Percentiles rank a stretch among this genome's conserved stretches.
Conservation (phyloP, 768 basidiomycete species). For the Psilocybe azurescens region DNA sequence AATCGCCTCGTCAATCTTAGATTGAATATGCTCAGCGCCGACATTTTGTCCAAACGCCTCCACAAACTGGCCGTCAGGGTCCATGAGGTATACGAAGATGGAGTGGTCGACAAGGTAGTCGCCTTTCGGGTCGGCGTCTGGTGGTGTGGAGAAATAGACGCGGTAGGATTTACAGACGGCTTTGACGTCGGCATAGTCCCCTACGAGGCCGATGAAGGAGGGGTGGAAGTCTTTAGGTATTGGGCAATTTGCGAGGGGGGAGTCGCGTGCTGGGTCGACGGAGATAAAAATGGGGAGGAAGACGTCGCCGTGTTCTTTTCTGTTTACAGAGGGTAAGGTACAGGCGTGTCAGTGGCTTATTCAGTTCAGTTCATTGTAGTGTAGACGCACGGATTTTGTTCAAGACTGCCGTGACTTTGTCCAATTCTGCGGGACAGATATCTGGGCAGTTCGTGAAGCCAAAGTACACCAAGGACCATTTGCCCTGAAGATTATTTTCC, state of each 20-base stretch:
- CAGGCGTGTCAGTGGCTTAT: neutral
- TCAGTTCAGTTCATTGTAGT: neutral
- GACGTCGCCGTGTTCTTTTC: constrained; percentile 66
- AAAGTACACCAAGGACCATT: constrained; percentile 94
- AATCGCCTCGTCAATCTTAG: constrained; percentile 59
- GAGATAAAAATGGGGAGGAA: constrained; percentile 95
- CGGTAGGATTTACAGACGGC: constrained; percentile 93
- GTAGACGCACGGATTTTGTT: constrained; percentile 71
- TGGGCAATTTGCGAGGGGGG: constrained; percentile 58
- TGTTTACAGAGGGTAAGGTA: constrained; percentile 52
- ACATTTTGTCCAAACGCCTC: constrained; percentile 94
- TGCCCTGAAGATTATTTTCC: constrained; percentile 82
- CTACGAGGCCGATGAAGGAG: constrained; percentile 85
- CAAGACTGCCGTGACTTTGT: constrained; percentile 88
- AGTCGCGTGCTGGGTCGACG: constrained; percentile 95
- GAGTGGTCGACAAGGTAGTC: constrained; percentile 98
- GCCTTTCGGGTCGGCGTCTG: constrained; percentile 82
- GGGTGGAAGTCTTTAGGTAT: constrained; percentile 91
- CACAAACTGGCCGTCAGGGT: constrained; percentile 91
- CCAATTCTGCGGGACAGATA: constrained; percentile 97
- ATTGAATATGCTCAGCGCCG: constrained; percentile 68
- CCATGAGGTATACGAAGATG: constrained; percentile 98
- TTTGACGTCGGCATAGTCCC: constrained; percentile 83
- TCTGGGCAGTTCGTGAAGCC: constrained; percentile 99
- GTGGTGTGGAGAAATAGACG: constrained; percentile 97